Percentiles rank a stretch among this genome's conserved stretches.
Conservation (phyloP, 768 basidiomycete genomes). For the Tricholomella constricta region DNA sequence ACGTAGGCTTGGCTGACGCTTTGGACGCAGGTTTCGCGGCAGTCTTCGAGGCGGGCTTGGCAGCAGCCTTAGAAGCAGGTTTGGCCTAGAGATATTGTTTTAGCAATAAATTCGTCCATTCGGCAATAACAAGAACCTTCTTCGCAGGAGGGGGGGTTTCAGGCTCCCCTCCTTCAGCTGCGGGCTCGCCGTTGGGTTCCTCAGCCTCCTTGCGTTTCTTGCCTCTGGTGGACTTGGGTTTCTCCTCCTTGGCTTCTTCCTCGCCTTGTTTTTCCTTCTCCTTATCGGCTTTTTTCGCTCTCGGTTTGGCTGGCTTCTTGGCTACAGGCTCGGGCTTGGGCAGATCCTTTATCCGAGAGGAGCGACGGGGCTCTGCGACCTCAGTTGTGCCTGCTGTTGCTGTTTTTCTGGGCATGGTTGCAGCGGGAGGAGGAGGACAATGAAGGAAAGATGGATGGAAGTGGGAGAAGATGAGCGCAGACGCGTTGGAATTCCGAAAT, state of each 20-base stretch:
- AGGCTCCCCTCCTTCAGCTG: slow-evolving; percentile 30
- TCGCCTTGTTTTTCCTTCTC: slow-evolving; percentile 31
- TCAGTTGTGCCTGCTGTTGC: slow-evolving; percentile 45
- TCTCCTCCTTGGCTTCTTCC: slow-evolving; percentile 53
- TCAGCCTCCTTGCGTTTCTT: slow-evolving; percentile 48
- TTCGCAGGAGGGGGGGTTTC: slow-evolving; percentile 58
- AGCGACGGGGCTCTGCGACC: slow-evolving; percentile 62
- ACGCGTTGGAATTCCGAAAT: slow-evolving; percentile 26
- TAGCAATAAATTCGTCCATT: background rate
- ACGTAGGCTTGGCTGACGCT: slow-evolving; percentile 40
- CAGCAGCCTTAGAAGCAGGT: slow-evolving; percentile 27
- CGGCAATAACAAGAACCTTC: slow-evolving; percentile 45
- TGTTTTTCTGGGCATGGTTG: slow-evolving; percentile 72
- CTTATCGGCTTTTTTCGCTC: slow-evolving; percentile 53
- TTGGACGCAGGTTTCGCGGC: slow-evolving; percentile 39
- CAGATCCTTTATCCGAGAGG: slow-evolving; percentile 72
- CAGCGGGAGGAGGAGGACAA: slow-evolving; percentile 6
- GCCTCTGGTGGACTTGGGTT: slow-evolving; percentile 49
- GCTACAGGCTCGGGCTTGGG: slow-evolving; percentile 52
- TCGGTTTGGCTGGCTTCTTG: slow-evolving; percentile 70
- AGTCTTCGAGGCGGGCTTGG: slow-evolving; percentile 38
- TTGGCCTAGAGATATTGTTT: slow-evolving; percentile 48
- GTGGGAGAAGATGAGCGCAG: slow-evolving; percentile 18
- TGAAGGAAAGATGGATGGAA: slow-evolving; percentile 13
- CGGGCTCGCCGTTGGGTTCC: slow-evolving; percentile 39